phyloP scores from a whole-genome alignment of 495 filamentous ascomycete species.

The Penicillium antarcticum region DNA sequence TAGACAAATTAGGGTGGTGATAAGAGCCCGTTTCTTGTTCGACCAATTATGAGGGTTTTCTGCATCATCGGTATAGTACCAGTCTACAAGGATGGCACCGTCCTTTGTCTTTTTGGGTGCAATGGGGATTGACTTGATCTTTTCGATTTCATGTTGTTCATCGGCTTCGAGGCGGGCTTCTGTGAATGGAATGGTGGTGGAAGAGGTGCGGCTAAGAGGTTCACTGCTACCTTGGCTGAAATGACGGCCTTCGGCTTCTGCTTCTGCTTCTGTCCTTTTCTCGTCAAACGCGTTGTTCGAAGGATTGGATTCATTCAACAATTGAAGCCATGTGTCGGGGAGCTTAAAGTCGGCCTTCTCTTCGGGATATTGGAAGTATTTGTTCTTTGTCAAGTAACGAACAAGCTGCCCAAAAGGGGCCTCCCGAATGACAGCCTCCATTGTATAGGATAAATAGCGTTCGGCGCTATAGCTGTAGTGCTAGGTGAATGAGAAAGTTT shows the following conservation, averaged over 20 bases:
- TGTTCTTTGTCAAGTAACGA: conserved; percentile 46
- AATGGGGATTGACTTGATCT: conserved; percentile 46
- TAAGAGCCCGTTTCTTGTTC: conserved; percentile 17
- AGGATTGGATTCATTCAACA: conserved; percentile 12
- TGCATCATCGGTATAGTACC: conserved; percentile 51
- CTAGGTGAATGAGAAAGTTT: background rate
- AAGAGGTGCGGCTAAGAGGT: conserved; percentile 11
- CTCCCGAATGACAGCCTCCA: conserved; percentile 42
- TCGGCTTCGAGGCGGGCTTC: conserved; percentile 41
- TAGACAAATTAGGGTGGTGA: conserved; percentile 27
- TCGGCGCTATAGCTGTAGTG: background rate
- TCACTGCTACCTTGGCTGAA: conserved; percentile 2
- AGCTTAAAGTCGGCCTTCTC: conserved; percentile 49
- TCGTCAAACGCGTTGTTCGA: conserved; percentile 6
- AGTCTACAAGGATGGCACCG: conserved; percentile 47
- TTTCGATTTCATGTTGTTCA: conserved; percentile 28
- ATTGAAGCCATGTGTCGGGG: conserved; percentile 40
- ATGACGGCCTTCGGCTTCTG: background rate
- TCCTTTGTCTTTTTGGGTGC: conserved; percentile 38
- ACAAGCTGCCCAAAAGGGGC: conserved; percentile 53
- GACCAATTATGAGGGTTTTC: conserved; percentile 58
- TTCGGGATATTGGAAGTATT: conserved; percentile 52
- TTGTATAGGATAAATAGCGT: background rate
- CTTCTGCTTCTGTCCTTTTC: conserved; percentile 7
- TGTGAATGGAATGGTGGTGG: conserved; percentile 29